Base-by-base conservation (phyloP, 1,284 basidiomycete genomes). In the Hypsizygus ulmarius region DNA sequence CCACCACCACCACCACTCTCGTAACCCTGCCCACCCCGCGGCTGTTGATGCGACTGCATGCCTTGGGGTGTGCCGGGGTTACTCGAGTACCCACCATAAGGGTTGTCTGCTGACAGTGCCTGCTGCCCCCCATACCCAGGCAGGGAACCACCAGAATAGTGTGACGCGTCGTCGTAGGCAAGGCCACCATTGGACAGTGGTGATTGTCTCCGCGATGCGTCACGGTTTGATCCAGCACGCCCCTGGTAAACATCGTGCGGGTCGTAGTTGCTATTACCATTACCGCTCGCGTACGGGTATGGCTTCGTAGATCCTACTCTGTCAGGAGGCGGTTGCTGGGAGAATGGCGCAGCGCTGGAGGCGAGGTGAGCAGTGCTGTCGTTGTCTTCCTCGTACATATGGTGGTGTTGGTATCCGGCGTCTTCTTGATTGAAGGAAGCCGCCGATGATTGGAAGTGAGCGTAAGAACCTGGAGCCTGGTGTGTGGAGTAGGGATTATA, bases 331-430 rank as follows among this genome's bases (percentile, higher is more conserved):
- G 58, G 47, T 44, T 74, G 70, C 28, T 75, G 58, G 18, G 71
- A 72, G 49, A 81, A 74, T 3, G 82, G 77, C 38, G 82, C 81
- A 16, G 77, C 80, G 18, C 73, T 67, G 1, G 70, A 53, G 14
- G 81, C 62, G 8, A 87, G 74, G 59, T 84, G 76, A 21, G 73
- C 67, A 21, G 75, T 76, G 58, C 82, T 84, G 48, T 80, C 78
- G 54, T 81, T 75, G 48, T 85, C 80, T 45, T 86, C 83, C 46
- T 82, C 81, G 55, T 84, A 81, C 27, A 57, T 49, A 14, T 62
- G 59, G 39, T 67, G 64, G 34, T 69, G 66, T 27, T 72, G 68
- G 47, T 75, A 71, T 27, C 61, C 53, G 18, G 69, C 66, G 39
- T 78, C 74, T 36, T 82, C 79, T 29, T 81, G 73, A 8, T 60